phyloP scores from a whole-genome alignment of 768 basidiomycete genomes.

The Cystobasidium ongulense region DNA sequence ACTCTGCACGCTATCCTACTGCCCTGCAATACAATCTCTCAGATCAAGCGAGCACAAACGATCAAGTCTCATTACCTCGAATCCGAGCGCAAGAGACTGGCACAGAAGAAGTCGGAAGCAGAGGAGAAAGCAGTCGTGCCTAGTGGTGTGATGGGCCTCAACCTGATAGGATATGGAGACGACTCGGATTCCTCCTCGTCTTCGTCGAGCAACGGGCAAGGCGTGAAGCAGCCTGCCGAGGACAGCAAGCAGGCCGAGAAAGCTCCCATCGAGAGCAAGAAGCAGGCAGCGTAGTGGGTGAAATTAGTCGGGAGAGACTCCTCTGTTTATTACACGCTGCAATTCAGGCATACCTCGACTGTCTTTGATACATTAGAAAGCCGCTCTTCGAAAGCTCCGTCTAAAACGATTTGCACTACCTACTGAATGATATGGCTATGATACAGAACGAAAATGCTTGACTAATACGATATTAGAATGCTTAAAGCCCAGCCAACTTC shows the following conservation, averaged over 20 bases:
- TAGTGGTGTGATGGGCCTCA: slow-evolving; percentile 16
- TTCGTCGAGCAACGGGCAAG: neutral
- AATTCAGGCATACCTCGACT: too few relatives aligned
- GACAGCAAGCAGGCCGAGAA: slow-evolving; percentile 3
- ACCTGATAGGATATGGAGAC: neutral
- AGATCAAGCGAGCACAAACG: slow-evolving; percentile 48
- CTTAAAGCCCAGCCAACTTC: too few relatives aligned
- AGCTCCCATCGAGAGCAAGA: neutral
- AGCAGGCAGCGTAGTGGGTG: neutral
- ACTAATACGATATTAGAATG: too few relatives aligned
- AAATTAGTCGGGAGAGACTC: neutral
- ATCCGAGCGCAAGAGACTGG: slow-evolving; percentile 58
- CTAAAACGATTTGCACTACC: too few relatives aligned
- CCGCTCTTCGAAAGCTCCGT: too few relatives aligned
- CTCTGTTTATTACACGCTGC: too few relatives aligned
- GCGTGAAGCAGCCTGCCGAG: neutral
- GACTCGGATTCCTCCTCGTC: neutral
- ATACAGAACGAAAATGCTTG: neutral
- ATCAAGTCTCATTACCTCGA: slow-evolving; percentile 48
- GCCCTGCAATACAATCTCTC: neutral
- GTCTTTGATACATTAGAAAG: too few relatives aligned
- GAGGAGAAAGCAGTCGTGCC: slow-evolving; percentile 1
- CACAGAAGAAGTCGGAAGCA: slow-evolving; percentile 63
- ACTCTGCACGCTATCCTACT: neutral
- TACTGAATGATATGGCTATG: neutral